Base-by-base conservation (phyloP, 2,329 filamentous ascomycete species). In the Epichloe hybrida region DNA sequence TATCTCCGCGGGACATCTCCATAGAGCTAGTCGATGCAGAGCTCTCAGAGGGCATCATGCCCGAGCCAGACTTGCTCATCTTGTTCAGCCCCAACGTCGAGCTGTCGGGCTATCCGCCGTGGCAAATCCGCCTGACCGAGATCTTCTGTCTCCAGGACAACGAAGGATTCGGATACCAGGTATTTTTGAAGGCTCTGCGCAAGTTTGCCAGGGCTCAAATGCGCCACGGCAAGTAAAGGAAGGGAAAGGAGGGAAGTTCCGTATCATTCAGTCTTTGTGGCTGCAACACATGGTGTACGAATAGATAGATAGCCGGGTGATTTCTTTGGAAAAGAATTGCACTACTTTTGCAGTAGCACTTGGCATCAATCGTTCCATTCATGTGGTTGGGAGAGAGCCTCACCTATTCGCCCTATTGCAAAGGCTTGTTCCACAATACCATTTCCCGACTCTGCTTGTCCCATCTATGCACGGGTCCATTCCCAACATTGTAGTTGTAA, bases 71-170 rank as follows among this genome's bases (percentile, higher is more conserved):
- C 64, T 73, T 98, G 13, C 72, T 98, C 52, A 79, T 98, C 50
- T 71, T 95, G 8, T 98, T 98, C 65, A 82, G 85, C 1, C 87
- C 90, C 4, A 80, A 82, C 47, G 81, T 97, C 50, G 83, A 89
- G 64, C 70, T 98, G 43, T 83, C 88, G 50, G 89, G 93, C 9
- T 98, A 97, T 64, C 93, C 93, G 9, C 93, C 93, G 1, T 98
- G 93, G 93, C 93, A 96, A 69, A 79, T 97, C 54, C 80, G 93
- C 42, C 71, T 98, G 62, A 96, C 90, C 0, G 93, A 98, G 73
- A 96, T 98, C 52, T 96, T 90, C 65, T 80, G 82, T 60, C 72
- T 86, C 12, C 76, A 77, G 51, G 86, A 90, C 62, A 88, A 88
- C 65, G 78, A 85, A 55, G 82, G 82, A 1, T 90, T 98, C 17